phyloP scores from a whole-genome alignment of 2,329 filamentous ascomycete genomes.

The Trichoderma cornu-damae region DNA sequence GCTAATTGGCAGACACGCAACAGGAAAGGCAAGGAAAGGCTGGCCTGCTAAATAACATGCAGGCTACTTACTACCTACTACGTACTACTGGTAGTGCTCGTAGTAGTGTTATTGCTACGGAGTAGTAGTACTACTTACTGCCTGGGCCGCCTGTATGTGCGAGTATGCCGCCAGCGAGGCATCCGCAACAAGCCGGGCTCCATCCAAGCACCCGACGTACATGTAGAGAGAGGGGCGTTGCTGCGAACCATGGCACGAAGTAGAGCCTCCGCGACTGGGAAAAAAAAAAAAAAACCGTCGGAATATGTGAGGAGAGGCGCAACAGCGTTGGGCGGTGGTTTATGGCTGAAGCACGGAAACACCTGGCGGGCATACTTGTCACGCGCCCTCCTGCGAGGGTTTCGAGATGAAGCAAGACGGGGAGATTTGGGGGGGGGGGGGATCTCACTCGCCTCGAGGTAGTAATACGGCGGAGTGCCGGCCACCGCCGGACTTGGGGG shows the following conservation, averaged over 20 bases:
- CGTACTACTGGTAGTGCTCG: no score
- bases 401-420: not conserved
- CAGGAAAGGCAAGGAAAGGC: conserved; percentile 1
- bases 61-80: no score
- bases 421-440: not conserved
- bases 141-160: not conserved
- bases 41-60: not conserved
- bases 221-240: conserved; percentile 4
- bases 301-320: not conserved
- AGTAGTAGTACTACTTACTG: not conserved
- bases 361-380: not conserved
- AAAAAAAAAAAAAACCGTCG: not conserved
- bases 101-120: no score
- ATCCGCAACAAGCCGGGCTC: conserved; percentile 12
- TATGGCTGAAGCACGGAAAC: not conserved
- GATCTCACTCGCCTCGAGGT: not conserved
- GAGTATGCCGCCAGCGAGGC: conserved; percentile 6
- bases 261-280: conserved; percentile 6
- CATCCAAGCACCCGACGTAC: conserved; percentile 6
- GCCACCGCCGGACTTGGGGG: conserved; percentile 8
- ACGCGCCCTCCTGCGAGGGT: not conserved
- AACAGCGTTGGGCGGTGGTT: not conserved
- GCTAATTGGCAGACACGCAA: not conserved
- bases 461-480: conserved; percentile 5
- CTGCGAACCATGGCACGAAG: conserved; percentile 11